A percentile compares a stretch with the other conserved stretches of the same genome.
These are phyloP conservation scores for Pleurotus djamor DNA, from an alignment of 768 basidiomycete species.

Conservation along the genomic window DNA sequence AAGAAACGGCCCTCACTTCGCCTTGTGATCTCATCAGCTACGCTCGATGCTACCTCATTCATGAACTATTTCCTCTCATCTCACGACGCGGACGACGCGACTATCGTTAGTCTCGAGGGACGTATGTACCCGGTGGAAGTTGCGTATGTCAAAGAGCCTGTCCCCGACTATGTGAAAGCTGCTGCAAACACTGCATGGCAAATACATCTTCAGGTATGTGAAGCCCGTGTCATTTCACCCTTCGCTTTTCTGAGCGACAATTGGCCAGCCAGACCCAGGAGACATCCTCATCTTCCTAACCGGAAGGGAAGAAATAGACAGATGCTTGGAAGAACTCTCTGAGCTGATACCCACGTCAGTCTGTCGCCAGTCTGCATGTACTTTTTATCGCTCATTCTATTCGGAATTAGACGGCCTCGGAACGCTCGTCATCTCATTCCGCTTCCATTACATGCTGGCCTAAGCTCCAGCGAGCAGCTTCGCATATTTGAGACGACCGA, in stretches of 20 bases:
- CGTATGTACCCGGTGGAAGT: conserved; percentile 95
- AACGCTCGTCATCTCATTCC: conserved; percentile 58
- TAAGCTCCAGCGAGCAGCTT: conserved; percentile 86
- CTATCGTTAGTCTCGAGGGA: conserved; percentile 89
- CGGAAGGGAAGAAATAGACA: conserved; percentile 94
- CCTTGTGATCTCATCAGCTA: conserved; percentile 93
- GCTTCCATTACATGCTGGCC: conserved; percentile 85
- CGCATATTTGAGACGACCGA: conserved; percentile 78
- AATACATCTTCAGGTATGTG: conserved; percentile 68
- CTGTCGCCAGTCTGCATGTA: conserved; percentile 1
- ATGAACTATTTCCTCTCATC: conserved; percentile 82
- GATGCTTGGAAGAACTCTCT: conserved; percentile 75
- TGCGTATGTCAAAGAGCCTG: conserved; percentile 79
- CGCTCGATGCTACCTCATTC: conserved; percentile 89
- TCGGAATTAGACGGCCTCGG: conserved; percentile 41
- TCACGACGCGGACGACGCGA: conserved; percentile 64
- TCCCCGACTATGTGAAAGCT: conserved; percentile 75
- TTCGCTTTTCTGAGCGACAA: not conserved
- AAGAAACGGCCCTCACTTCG: conserved; percentile 88
- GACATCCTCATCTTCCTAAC: conserved; percentile 95
- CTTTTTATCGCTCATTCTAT: not conserved
- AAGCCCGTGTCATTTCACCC: conserved; percentile 8
- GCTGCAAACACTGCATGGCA: conserved; percentile 86
- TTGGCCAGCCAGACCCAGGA: conserved; percentile 68
- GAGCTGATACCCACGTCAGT: conserved; percentile 73